A percentile compares a stretch with the other conserved stretches of the same genome.
These are phyloP conservation scores for Penicillium sp. DNA, from an alignment of 2,329 filamentous ascomycete genomes.

Conservation along the genomic window DNA sequence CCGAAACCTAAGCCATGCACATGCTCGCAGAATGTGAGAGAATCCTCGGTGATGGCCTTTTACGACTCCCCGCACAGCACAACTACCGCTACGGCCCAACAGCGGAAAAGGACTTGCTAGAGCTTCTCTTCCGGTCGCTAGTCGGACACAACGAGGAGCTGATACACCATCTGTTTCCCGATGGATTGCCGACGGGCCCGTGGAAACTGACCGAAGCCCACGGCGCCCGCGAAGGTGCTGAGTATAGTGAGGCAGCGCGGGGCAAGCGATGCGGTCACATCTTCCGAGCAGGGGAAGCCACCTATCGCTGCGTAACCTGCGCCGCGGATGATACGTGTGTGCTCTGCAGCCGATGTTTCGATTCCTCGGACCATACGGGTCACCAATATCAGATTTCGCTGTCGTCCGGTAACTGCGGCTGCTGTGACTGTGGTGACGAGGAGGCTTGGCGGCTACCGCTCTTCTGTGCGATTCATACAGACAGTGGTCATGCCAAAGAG, in stretches of 20 bases:
- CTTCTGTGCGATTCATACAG: slow-evolving; percentile 83
- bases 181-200: slow-evolving; percentile 58
- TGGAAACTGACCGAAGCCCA: slow-evolving; percentile 84
- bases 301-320: slow-evolving; percentile 91
- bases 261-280: slow-evolving; percentile 97
- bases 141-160: slow-evolving; percentile 70
- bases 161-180: slow-evolving; percentile 75
- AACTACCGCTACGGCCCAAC: slow-evolving; percentile 69
- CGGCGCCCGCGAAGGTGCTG: slow-evolving; percentile 85
- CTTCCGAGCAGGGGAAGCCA: slow-evolving; percentile 88
- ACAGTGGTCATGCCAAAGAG: slow-evolving; percentile 49
- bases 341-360: slow-evolving; percentile 88
- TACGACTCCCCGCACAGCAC: slow-evolving; percentile 68
- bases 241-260: slow-evolving; percentile 86
- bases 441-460: slow-evolving; percentile 89
- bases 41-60: slow-evolving; percentile 77
- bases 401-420: slow-evolving; percentile 86
- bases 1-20: slow-evolving; percentile 26
- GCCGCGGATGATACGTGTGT: slow-evolving; percentile 93
- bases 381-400: slow-evolving; percentile 88
- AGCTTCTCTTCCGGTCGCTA: slow-evolving; percentile 81
- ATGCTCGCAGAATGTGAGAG: slow-evolving; percentile 59
- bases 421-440: slow-evolving; percentile 93
- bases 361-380: slow-evolving; percentile 87
- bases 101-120: slow-evolving; percentile 67